Evolutionary conservation across 2,329 filamentous ascomycete genomes (phyloP).

Genomic region (Ceratocystis colombiana): DNA sequence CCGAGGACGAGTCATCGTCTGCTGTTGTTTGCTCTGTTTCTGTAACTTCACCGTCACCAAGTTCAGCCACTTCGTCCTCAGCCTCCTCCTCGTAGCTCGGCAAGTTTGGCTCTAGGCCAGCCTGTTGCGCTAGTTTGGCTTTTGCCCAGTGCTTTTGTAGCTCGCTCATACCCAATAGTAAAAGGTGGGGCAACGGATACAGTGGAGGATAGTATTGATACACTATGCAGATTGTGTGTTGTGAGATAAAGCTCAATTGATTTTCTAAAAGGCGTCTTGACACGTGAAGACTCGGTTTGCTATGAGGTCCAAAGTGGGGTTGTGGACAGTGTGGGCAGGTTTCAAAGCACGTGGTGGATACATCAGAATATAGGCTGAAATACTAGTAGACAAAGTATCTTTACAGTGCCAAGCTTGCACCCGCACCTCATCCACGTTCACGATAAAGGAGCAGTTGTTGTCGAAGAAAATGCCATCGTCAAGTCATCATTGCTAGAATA

Average conservation of each 20-base stretch:
- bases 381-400: not conserved
- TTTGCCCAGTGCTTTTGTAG: conserved; percentile 71
- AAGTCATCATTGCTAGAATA: conserved; percentile 9
- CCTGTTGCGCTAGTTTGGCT: conserved; percentile 55
- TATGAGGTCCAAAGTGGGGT: conserved; percentile 25
- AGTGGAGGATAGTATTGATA: not conserved
- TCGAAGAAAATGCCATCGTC: conserved; percentile 9
- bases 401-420: not conserved
- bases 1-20: conserved; percentile 53
- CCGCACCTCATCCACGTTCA: not conserved
- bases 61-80: conserved; percentile 6
- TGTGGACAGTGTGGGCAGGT: conserved; percentile 11
- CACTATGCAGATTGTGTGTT: not conserved
- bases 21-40: conserved; percentile 30
- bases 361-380: not conserved
- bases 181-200: not conserved
- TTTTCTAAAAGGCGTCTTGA: not conserved
- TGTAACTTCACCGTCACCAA: conserved; percentile 12
- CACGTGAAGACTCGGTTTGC: conserved; percentile 1
- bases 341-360: not conserved
- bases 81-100: conserved; percentile 11
- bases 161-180: conserved; percentile 55
- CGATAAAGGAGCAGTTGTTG: not conserved
- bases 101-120: conserved; percentile 26
- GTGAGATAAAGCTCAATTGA: not conserved